These are phyloP conservation scores for Akanthomyces uredinophilus DNA, from an alignment of 2,329 filamentous ascomycete genomes.

Conservation along the genomic window DNA sequence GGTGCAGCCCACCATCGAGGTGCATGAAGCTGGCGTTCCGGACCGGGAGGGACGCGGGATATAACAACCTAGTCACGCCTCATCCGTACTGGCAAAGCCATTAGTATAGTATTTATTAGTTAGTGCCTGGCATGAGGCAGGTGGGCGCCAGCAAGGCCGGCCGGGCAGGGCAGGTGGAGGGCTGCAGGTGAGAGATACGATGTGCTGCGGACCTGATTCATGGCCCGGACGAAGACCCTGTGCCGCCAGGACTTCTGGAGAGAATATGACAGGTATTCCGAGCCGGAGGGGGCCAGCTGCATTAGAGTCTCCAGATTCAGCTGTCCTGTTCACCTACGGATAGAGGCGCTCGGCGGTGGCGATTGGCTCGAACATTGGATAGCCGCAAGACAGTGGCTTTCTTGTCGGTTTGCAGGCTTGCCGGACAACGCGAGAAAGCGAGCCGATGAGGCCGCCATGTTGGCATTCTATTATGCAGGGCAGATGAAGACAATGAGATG, in stretches of 20 bases:
- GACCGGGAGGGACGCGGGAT: background rate
- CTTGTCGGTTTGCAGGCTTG: background rate
- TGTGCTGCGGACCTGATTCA: conserved; percentile 12
- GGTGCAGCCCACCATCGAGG: background rate
- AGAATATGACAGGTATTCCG: conserved; percentile 7
- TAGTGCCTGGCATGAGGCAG: background rate
- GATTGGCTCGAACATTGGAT: conserved; percentile 1
- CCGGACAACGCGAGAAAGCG: background rate
- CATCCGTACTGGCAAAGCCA: background rate
- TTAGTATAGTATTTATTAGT: background rate
- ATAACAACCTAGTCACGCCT: too few species aligned
- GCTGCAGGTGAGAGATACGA: conserved; percentile 2
- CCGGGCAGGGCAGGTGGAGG: background rate
- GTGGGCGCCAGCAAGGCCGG: background rate
- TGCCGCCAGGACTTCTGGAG: background rate
- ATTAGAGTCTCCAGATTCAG: conserved; percentile 8
- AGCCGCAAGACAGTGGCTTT: conserved; percentile 5
- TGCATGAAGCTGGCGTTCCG: conserved; percentile 6
- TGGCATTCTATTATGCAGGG: background rate
- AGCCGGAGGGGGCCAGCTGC: background rate
- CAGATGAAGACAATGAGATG: background rate
- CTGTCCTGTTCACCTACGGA: background rate
- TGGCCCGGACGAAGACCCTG: background rate
- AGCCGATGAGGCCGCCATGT: background rate
- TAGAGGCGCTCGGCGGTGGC: background rate